Conservation (phyloP, 2,329 filamentous ascomycete species). For the Bipolaris sorokiniana region DNA sequence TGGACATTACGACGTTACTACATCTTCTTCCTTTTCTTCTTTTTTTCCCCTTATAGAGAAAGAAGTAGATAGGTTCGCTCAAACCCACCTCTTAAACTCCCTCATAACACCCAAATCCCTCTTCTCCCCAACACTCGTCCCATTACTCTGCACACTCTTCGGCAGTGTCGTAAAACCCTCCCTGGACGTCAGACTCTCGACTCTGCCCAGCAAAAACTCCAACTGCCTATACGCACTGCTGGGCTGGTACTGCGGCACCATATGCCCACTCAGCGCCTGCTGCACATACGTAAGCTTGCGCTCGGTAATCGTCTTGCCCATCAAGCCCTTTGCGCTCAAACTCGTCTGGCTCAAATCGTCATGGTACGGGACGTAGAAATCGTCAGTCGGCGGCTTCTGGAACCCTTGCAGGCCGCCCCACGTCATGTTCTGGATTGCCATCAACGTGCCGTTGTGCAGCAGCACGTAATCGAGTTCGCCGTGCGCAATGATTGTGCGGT, state of each 20-base stretch:
- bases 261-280: conserved; percentile 70
- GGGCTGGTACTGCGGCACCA: conserved; percentile 71
- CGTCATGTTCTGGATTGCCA: conserved; percentile 81
- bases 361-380: conserved; percentile 74
- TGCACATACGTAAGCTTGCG: conserved; percentile 75
- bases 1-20: background rate
- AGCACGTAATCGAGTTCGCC: conserved; percentile 73
- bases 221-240: conserved; percentile 72
- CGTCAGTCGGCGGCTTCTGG: conserved; percentile 62
- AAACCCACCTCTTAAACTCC: conserved; percentile 19
- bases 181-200: conserved; percentile 59
- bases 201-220: conserved; percentile 75
- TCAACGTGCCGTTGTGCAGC: conserved; percentile 70
- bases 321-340: conserved; percentile 67
- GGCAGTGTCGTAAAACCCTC: conserved; percentile 41
- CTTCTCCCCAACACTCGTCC: conserved; percentile 10
- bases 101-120: conserved; percentile 12
- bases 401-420: conserved; percentile 77
- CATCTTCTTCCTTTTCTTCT: background rate
- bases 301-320: conserved; percentile 75
- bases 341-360: conserved; percentile 53
- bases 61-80: background rate
- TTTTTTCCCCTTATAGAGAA: background rate
- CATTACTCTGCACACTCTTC: conserved; percentile 11
- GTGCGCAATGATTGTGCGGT: conserved; percentile 74